These are phyloP conservation scores for Emergomyces africanus DNA, from an alignment of 2,329 filamentous ascomycete genomes.

Conservation along the genomic window DNA sequence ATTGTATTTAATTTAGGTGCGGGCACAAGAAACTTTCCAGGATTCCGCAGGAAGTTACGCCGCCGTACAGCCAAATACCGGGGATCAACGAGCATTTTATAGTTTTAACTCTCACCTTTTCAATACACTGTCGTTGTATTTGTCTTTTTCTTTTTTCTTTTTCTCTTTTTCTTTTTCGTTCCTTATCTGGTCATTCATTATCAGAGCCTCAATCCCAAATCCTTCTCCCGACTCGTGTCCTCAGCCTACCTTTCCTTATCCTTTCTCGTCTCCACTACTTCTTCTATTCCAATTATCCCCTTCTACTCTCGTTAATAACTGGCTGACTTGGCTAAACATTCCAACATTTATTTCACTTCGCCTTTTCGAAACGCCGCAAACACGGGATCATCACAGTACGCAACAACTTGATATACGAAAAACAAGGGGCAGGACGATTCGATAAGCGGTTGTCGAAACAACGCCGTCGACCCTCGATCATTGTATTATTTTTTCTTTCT, in stretches of 20 bases:
- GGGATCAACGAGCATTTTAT: too few species aligned
- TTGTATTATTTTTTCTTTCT: not conserved
- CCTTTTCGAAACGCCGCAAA: not conserved
- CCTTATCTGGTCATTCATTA: not conserved
- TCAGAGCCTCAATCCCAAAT: not conserved
- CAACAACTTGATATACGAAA: too few species aligned
- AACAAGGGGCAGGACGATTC: not conserved
- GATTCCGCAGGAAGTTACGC: too few species aligned
- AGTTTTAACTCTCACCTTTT: too few species aligned
- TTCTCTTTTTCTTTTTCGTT: not conserved
- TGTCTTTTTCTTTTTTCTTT: not conserved
- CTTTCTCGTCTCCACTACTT: not conserved
- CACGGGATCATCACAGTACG: not conserved
- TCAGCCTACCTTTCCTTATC: not conserved
- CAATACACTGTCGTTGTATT: too few species aligned
- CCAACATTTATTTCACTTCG: not conserved
- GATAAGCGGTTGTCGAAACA: not conserved
- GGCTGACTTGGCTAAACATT: not conserved
- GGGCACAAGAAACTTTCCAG: too few species aligned
- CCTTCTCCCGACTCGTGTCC: too few species aligned
- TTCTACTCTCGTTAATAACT: not conserved
- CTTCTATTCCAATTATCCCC: not conserved
- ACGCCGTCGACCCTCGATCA: not conserved
- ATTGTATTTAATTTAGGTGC: too few species aligned
- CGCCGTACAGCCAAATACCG: too few species aligned